Percentiles rank a stretch among this genome's conserved stretches.
Conservation (phyloP, 2,329 filamentous ascomycete genomes). For the Apiospora aurea region DNA sequence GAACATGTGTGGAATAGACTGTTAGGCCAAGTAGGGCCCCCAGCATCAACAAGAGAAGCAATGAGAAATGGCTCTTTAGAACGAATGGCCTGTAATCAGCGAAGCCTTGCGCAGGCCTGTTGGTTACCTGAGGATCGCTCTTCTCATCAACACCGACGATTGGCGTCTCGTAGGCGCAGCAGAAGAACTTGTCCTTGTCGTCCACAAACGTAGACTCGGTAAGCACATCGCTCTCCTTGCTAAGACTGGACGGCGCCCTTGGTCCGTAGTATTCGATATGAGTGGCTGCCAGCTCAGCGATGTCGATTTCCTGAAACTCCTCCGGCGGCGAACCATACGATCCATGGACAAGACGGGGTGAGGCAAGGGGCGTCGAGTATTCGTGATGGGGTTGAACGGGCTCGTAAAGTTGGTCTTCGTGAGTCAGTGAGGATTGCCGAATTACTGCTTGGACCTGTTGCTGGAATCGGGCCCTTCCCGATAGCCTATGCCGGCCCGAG, state of each 20-base stretch:
- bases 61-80: not conserved
- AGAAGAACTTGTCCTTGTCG: slow-evolving; percentile 19
- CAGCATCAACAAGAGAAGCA: slow-evolving; percentile 17
- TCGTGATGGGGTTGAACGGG: slow-evolving; percentile 11
- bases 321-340: not conserved
- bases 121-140: not conserved
- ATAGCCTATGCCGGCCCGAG: slow-evolving; percentile 6
- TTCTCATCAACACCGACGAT: slow-evolving; percentile 1
- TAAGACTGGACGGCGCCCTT: slow-evolving; percentile 27
- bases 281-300: slow-evolving; percentile 24
- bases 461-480: slow-evolving; percentile 24
- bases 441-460: slow-evolving; percentile 24
- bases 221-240: slow-evolving; percentile 23
- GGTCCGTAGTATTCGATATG: slow-evolving; percentile 26
- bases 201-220: slow-evolving; percentile 25
- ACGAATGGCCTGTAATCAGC: slow-evolving; percentile 21
- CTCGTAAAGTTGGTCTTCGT: slow-evolving; percentile 19
- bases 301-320: slow-evolving; percentile 19
- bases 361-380: not conserved
- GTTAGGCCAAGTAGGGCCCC: not conserved
- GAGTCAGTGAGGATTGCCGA: slow-evolving; percentile 16
- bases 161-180: not conserved
- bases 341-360: not conserved
- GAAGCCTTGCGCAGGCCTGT: not conserved
- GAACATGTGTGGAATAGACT: not conserved